Evolutionary conservation across 2,329 filamentous ascomycete genomes (phyloP).

Genomic region (Cytospora piceicola): DNA sequence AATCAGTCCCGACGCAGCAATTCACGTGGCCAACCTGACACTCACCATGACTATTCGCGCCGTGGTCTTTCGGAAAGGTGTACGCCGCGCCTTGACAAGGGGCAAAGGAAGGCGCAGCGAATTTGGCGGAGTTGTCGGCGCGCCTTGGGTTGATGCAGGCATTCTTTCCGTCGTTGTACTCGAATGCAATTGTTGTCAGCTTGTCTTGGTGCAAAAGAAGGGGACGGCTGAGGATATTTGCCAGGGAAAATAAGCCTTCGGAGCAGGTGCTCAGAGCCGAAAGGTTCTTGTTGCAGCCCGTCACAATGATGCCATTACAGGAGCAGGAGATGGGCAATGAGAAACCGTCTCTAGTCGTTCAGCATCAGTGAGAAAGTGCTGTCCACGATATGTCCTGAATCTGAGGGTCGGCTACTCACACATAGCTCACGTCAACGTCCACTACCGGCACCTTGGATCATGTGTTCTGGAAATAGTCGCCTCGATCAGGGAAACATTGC

Average conservation of each 20-base stretch:
- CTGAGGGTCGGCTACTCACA: conserved; percentile 26
- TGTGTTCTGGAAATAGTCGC: conserved; percentile 22
- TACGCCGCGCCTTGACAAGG: conserved; percentile 24
- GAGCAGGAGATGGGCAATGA: conserved; percentile 33
- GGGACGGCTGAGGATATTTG: background rate
- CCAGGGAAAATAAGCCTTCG: conserved; percentile 18
- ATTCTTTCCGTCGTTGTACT: conserved; percentile 2
- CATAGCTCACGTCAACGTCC: conserved; percentile 34
- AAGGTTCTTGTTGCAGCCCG: conserved; percentile 33
- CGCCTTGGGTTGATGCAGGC: conserved; percentile 34
- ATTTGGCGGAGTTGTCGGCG: conserved; percentile 7
- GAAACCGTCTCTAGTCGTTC: conserved; percentile 30
- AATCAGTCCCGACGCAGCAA: conserved; percentile 16
- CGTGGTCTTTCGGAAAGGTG: conserved; percentile 24
- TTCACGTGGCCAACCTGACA: conserved; percentile 2
- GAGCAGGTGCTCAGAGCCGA: conserved; percentile 30
- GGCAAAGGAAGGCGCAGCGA: conserved; percentile 26
- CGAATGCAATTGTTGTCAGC: background rate
- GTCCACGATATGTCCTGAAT: too few species aligned
- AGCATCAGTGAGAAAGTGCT: background rate
- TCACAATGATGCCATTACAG: conserved; percentile 29
- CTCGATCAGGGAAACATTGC: conserved; percentile 30
- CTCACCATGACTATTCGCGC: conserved; percentile 29
- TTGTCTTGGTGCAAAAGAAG: too few species aligned
- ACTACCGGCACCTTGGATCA: conserved; percentile 17